Evolutionary conservation across 306 rosid species (phyloP).

Genomic region (Trifolium subterraneum): DNA sequence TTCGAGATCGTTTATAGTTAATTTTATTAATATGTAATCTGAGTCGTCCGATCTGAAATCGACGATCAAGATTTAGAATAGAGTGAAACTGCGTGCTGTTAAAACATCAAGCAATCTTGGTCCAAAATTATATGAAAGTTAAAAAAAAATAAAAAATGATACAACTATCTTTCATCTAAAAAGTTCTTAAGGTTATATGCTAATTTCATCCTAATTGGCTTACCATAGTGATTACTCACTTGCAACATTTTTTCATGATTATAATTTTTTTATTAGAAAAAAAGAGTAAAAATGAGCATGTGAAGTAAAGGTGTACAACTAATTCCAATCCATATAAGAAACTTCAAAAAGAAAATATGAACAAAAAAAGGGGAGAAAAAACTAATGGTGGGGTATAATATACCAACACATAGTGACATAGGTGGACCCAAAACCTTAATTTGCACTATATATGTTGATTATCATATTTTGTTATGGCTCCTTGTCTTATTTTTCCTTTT

Average conservation of each 20-base stretch:
- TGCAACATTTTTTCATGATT: background rate
- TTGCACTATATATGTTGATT: constrained; percentile 6
- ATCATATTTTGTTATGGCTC: constrained; percentile 1
- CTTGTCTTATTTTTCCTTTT: constrained; percentile 5
- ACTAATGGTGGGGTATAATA: constrained; percentile 9
- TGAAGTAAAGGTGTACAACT: constrained; percentile 3
- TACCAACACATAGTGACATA: constrained; percentile 3
- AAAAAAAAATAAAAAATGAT: no score
- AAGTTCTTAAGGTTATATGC: background rate
- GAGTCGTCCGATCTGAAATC: no score
- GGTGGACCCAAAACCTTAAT: constrained; percentile 28
- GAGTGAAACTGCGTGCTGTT: no score
- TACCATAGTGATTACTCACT: background rate
- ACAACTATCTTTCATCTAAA: background rate
- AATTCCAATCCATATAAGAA: background rate
- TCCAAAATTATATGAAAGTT: no score
- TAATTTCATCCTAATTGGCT: background rate
- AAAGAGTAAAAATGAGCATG: background rate
- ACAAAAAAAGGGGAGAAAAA: background rate
- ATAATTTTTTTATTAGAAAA: background rate
- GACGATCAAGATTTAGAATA: no score
- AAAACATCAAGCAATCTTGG: no score
- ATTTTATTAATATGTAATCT: no score
- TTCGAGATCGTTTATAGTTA: no score
- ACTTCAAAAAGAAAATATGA: background rate